phyloP scores from a whole-genome alignment of 208 protist genomes.

The Trypanosoma melophagium region DNA sequence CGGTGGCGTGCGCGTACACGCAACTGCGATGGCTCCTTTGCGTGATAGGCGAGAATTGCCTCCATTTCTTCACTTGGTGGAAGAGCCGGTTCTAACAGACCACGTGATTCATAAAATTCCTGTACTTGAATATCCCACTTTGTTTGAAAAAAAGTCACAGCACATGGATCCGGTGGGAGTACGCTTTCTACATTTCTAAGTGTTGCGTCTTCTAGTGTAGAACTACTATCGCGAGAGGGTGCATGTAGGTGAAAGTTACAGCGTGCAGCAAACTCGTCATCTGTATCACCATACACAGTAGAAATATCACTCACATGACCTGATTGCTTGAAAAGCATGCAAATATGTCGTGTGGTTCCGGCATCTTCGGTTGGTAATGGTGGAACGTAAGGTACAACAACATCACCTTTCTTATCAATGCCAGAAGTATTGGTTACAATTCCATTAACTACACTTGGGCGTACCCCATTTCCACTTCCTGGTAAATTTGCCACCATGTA shows the following conservation, averaged over 20 bases:
- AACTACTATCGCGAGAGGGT: constrained; percentile 11
- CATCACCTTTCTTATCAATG: constrained; percentile 51
- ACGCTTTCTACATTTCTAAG: constrained; percentile 57
- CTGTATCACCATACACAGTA: constrained; percentile 33
- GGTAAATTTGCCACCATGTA: constrained; percentile 86
- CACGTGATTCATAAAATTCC: constrained; percentile 84
- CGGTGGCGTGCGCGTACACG: constrained; percentile 85
- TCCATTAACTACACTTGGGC: background rate
- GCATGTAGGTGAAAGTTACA: constrained; percentile 73
- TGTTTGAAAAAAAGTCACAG: constrained; percentile 86
- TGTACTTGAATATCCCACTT: constrained; percentile 93
- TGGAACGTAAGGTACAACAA: constrained; percentile 79
- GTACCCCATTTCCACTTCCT: constrained; percentile 12
- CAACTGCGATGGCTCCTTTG: constrained; percentile 45
- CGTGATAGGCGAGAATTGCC: constrained; percentile 80
- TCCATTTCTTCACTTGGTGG: constrained; percentile 77
- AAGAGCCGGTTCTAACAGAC: constrained; percentile 70
- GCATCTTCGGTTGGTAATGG: constrained; percentile 90
- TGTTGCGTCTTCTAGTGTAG: constrained; percentile 29
- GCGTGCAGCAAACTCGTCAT: constrained; percentile 45
- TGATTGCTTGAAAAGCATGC: constrained; percentile 77
- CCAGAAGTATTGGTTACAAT: constrained; percentile 12
- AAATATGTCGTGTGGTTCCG: constrained; percentile 82
- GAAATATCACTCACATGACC: constrained; percentile 34
- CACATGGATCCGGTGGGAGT: constrained; percentile 53